These are phyloP conservation scores for Hypoxylon sp. DNA, from an alignment of 2,329 filamentous ascomycete species.

Conservation along the genomic window DNA sequence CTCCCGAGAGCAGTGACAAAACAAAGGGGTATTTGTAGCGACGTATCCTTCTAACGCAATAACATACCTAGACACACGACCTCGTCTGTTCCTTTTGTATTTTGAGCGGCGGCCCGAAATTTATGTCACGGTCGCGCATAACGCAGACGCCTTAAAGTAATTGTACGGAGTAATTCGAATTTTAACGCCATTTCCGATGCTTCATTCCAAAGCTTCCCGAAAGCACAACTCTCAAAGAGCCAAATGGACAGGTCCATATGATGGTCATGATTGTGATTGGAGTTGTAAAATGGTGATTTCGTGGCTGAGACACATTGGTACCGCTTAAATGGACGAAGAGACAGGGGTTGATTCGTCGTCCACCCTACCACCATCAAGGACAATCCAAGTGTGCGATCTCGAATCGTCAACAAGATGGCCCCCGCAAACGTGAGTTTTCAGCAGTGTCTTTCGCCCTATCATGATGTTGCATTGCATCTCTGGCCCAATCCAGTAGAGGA, in stretches of 20 bases:
- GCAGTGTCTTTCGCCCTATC: background rate
- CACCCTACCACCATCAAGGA: background rate
- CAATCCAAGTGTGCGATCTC: background rate
- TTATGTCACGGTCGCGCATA: background rate
- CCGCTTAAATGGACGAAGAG: background rate
- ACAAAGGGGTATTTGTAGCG: conserved; percentile 27
- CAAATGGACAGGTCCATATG: background rate
- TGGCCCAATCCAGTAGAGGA: background rate
- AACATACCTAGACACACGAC: conserved; percentile 9
- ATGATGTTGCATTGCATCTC: background rate
- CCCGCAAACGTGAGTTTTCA: background rate
- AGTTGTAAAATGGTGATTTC: background rate
- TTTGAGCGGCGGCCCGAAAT: background rate
- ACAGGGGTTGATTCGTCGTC: background rate
- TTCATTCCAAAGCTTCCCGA: background rate
- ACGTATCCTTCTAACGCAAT: conserved; percentile 19
- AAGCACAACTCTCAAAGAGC: background rate
- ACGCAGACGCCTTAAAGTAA: background rate
- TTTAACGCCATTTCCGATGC: background rate
- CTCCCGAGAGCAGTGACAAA: conserved; percentile 6
- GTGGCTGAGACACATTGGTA: background rate
- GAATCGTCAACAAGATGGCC: background rate
- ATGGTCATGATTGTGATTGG: background rate
- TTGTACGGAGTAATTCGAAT: background rate
- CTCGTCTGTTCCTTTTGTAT: background rate